Evolutionary conservation across 352 stramenopile genomes (phyloP), one percentile per base, ranked within the genome.

Genomic region (Phytophthora constricta): DNA sequence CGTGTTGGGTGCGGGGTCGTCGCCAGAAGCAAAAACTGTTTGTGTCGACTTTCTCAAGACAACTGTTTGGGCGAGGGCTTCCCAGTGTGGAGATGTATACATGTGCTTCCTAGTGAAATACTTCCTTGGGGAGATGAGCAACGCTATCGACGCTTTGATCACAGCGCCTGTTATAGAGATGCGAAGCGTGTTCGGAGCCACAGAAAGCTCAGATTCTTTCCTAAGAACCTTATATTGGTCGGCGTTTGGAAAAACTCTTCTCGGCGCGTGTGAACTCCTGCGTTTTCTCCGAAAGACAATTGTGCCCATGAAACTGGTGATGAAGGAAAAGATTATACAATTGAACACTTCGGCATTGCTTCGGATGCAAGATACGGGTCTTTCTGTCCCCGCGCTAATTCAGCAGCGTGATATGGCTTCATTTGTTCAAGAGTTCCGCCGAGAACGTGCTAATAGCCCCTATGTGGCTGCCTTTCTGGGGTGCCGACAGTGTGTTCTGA

Each of bases 71-170:
- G 62, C 52, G 26, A 86, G 77, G 39, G 84, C 87, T 19, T 65
- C 53, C n/a, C 51, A 61, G 8, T 76, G 70, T 67, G 78, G 77
- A 13, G 88, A 96, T 57, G 58, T 95, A 13, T 96, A 93, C 59
- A 87, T 87, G 76, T 71, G 75, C 20, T 94, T 93, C 50, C 46
- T 96, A 26, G 83, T 91, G 3, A 87, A 86, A 63, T 90, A 90
- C 37, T 77, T 90, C 5, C 28, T 79, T 16, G 79, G 81, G 7
- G 84, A 91, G 26, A 85, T 50, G 0, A 65, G 58, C 1, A 66
- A 46, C 31, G 80, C 82, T 5, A 65, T 94, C 14, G 73, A 89
- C 27, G 70, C 70, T 9, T 55, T 96, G 33, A 55, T 91, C n/a
- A 73, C 58, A 17, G 57, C 80, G 39, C 83, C 88, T 0, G 60